Evolutionary conservation across 2,329 filamentous ascomycete genomes (phyloP).

Genomic region (Colletotrichum scovillei): DNA sequence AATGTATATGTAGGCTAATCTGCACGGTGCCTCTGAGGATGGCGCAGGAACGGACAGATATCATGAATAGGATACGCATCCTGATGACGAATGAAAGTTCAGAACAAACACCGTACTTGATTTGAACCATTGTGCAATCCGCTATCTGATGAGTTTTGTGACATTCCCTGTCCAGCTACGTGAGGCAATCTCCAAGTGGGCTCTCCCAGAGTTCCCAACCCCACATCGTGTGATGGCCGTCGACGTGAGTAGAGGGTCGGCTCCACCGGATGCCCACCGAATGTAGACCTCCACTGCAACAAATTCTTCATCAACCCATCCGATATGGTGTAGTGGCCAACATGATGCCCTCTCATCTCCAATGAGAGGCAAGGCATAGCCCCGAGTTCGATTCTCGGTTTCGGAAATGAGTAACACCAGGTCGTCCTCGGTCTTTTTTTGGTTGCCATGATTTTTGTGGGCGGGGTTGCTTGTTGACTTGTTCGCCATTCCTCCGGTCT

Average conservation of each 20-base stretch:
- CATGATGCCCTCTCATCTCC: conserved; percentile 8
- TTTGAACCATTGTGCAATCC: too few relatives aligned
- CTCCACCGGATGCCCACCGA: not conserved
- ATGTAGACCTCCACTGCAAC: not conserved
- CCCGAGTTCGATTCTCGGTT: conserved; percentile 23
- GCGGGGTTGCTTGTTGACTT: too few relatives aligned
- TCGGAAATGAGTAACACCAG: not conserved
- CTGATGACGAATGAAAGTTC: conserved; percentile 14
- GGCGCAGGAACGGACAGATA: conserved; percentile 18
- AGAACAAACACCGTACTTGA: not conserved
- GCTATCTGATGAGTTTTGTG: not conserved
- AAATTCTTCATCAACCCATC: too few relatives aligned
- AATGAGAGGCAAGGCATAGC: conserved; percentile 8
- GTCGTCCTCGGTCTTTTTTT: accelerated
- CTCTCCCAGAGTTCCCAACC: not conserved
- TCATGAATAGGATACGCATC: conserved; percentile 29
- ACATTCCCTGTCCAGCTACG: not conserved
- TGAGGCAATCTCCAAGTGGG: not conserved
- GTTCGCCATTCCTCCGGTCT: not conserved
- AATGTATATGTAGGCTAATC: conserved; percentile 36
- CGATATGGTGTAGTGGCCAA: conserved; percentile 20
- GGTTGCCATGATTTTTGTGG: too few relatives aligned
- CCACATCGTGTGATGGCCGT: not conserved
- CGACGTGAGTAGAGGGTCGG: too few relatives aligned
- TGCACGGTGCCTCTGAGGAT: conserved; percentile 26